Percentiles rank a stretch among this genome's conserved stretches.
Evolutionary conservation across 176 grass and related monocot species (phyloP).

Genomic region (Saccharum spontaneum): DNA sequence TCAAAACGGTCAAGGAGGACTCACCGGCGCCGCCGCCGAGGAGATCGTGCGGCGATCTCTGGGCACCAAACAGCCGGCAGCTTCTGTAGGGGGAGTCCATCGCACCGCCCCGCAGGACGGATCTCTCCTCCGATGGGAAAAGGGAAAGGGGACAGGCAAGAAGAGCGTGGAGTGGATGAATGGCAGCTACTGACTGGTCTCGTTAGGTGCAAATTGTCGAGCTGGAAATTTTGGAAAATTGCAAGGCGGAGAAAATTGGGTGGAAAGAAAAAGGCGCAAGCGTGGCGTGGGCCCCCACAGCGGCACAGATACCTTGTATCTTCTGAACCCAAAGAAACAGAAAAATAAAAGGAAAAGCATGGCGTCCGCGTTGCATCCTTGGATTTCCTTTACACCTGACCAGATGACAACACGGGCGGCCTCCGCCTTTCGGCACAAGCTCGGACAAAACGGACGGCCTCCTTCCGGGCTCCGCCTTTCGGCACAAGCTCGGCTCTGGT

Average conservation of each 20-base stretch:
- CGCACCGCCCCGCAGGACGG: background rate
- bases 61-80: constrained; percentile 25
- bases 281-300: background rate
- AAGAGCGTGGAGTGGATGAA: constrained; percentile 18
- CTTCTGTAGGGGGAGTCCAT: constrained; percentile 36
- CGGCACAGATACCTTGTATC: background rate
- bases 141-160: background rate
- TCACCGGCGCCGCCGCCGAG: constrained; percentile 55
- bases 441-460: no score
- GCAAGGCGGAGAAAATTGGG: background rate
- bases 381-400: background rate
- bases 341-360: background rate
- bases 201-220: background rate
- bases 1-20: background rate
- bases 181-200: background rate
- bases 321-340: background rate
- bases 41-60: constrained; percentile 45
- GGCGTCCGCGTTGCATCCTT: background rate
- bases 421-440: background rate
- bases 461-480: no score
- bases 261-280: background rate
- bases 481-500: background rate
- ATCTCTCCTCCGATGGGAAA: constrained; percentile 19
- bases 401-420: background rate
- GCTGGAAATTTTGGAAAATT: background rate